A percentile compares a stretch with the other conserved stretches of the same genome.
Conservation (phyloP, 2,329 filamentous ascomycete genomes). For the Remersonia thermophila region DNA sequence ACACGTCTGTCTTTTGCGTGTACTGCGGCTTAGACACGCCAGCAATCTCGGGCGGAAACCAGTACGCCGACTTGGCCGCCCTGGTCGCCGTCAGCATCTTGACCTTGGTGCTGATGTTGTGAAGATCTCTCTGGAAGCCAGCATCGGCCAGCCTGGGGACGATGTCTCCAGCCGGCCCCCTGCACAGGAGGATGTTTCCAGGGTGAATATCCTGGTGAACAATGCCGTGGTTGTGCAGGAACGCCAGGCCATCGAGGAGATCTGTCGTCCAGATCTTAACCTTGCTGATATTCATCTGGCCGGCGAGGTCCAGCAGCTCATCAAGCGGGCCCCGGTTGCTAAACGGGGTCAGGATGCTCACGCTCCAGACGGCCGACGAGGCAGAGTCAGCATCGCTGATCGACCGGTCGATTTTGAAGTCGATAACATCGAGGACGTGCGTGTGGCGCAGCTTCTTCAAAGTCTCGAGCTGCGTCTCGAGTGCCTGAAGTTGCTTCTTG, state of each 20-base stretch:
- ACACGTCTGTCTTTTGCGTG: slow-evolving; percentile 76
- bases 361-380: slow-evolving; percentile 44
- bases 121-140: slow-evolving; percentile 56
- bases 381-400: slow-evolving; percentile 17
- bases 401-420: slow-evolving; percentile 62
- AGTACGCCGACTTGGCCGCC: slow-evolving; percentile 64
- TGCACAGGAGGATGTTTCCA: slow-evolving; percentile 66
- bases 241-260: slow-evolving; percentile 77
- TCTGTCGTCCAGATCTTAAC: slow-evolving; percentile 86
- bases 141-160: slow-evolving; percentile 65
- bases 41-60: slow-evolving; percentile 69
- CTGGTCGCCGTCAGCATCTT: slow-evolving; percentile 39
- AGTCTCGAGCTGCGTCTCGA: slow-evolving; percentile 65
- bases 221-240: slow-evolving; percentile 72
- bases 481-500: slow-evolving; percentile 62
- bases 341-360: slow-evolving; percentile 63
- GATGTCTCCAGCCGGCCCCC: slow-evolving; percentile 55
- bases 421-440: slow-evolving; percentile 67
- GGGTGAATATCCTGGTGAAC: slow-evolving; percentile 74
- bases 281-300: slow-evolving; percentile 58
- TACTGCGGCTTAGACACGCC: slow-evolving; percentile 48
- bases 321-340: slow-evolving; percentile 73
- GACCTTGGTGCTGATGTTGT: slow-evolving; percentile 45
- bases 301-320: slow-evolving; percentile 70
- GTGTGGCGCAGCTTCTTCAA: slow-evolving; percentile 64